Base-by-base conservation (phyloP, 495 filamentous ascomycete species). In the Massariosphaeria phaeospora region DNA sequence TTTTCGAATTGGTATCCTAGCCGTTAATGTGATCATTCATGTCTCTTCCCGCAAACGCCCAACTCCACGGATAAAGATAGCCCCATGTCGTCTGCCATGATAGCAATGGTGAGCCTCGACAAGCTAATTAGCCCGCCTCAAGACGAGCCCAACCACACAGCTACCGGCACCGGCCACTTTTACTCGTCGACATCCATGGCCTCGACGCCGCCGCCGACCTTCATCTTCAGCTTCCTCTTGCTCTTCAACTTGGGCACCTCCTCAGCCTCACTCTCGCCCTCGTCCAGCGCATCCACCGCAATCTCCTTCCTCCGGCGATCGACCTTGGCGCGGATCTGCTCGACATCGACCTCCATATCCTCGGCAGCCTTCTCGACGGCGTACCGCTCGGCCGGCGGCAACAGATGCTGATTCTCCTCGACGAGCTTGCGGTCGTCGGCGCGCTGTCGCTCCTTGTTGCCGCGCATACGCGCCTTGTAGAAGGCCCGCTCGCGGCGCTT, bases 381-480 rank as follows among this genome's bases (percentile, higher is more conserved):
- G 24, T 58, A 61, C 41, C 70, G 61, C 55, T 69, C 57, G 31
- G 59, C 57, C 44, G 62, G 63, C 50, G 84, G 85, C 55, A 91
- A 71, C 67, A 98, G 76, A 73, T 97, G 94, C 75, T 88, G 85
- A 70, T 95, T 89, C 77, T 88, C 80, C 59, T 83, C 85, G 50
- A 98, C 91, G 55, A 97, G 76, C 77, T 88, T 91, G 69, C 87
- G 75, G 72, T 96, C 84, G 47, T 76, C 76, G 65, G 82, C 85
- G 56, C 83, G 73, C 74, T 91, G 82, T 67, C 80, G 78, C 71
- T 84, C 85, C 70, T 86, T 81, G 69, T 93, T 94, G 65, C 93
- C 91, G 38, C 81, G 83, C 85, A 96, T 86, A 53, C 94, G 82
- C 57, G 85, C 83, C 79, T 87, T 91, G 75, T 94, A 95, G 75